Conservation (phyloP, 441 rosid genomes). For the Metrosideros polymorpha region DNA sequence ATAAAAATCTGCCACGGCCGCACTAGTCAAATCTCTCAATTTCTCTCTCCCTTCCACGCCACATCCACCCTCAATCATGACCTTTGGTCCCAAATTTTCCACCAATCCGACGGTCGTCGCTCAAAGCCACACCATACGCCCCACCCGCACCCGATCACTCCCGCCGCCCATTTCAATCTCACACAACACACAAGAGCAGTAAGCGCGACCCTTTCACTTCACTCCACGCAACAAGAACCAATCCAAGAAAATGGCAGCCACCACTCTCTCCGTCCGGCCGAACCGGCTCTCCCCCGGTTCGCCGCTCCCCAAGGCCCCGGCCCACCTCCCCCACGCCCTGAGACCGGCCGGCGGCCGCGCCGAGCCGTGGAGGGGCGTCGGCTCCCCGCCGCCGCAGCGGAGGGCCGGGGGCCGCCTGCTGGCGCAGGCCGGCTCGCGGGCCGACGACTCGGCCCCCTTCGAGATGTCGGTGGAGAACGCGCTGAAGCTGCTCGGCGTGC, state of each 20-base stretch:
- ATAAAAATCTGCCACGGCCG: neutral
- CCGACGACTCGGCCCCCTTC: conserved; percentile 80
- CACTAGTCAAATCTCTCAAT: neutral
- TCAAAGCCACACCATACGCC: neutral
- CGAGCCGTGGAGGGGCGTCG: conserved; percentile 32
- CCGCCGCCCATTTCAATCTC: neutral
- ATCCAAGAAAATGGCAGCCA: conserved; percentile 32
- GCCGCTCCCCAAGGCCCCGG: conserved; percentile 21
- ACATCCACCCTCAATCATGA: neutral
- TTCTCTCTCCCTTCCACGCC: neutral
- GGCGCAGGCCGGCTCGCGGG: conserved; percentile 61
- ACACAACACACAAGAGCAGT: neutral
- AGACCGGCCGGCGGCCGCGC: conserved; percentile 13
- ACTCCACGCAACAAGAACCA: neutral
- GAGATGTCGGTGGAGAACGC: conserved; percentile 97
- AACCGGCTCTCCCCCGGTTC: conserved; percentile 40
- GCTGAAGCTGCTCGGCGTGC: conserved; percentile 84
- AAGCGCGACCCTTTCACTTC: neutral
- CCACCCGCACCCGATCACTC: neutral
- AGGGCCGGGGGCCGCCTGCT: conserved; percentile 2
- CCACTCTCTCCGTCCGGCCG: conserved; percentile 63
- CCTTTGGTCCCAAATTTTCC: neutral
- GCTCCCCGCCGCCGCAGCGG: conserved; percentile 20
- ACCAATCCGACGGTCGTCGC: neutral
- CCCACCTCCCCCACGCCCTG: conserved; percentile 8